Conservation (phyloP, 805 yeast genomes). For the Candida jianshihensis region DNA sequence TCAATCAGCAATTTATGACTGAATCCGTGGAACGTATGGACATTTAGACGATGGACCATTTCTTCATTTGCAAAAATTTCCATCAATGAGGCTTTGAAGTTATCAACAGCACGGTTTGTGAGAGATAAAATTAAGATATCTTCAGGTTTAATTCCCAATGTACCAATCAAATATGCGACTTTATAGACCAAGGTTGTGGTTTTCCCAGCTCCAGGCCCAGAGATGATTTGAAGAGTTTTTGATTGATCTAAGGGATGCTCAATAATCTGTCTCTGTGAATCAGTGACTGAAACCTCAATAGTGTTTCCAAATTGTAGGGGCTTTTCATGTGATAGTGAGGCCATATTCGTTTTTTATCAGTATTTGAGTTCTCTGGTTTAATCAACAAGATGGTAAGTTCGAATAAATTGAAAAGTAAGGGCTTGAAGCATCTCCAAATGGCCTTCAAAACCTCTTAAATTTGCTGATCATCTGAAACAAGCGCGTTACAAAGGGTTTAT, state of each 20-base stretch:
- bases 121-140: constrained; percentile 57
- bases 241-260: constrained; percentile 31
- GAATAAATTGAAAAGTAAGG: no score
- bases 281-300: constrained; percentile 28
- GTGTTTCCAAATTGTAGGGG: neutral
- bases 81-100: constrained; percentile 27
- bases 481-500: no score
- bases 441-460: no score
- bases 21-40: constrained; percentile 60
- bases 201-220: constrained; percentile 77
- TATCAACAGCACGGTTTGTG: constrained; percentile 63
- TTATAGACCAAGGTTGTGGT: constrained; percentile 52
- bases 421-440: no score
- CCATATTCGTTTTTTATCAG: no score
- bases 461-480: no score
- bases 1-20: constrained; percentile 43
- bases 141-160: constrained; percentile 34
- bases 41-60: constrained; percentile 26
- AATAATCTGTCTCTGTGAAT: constrained; percentile 41
- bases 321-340: no score
- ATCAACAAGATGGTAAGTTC: no score
- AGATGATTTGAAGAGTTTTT: constrained; percentile 43
- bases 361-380: no score
- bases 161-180: constrained; percentile 38
- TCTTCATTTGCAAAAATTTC: constrained; percentile 28